phyloP scores from a whole-genome alignment of 164 flowering plant genomes.

The Euptelea pleiosperma region DNA sequence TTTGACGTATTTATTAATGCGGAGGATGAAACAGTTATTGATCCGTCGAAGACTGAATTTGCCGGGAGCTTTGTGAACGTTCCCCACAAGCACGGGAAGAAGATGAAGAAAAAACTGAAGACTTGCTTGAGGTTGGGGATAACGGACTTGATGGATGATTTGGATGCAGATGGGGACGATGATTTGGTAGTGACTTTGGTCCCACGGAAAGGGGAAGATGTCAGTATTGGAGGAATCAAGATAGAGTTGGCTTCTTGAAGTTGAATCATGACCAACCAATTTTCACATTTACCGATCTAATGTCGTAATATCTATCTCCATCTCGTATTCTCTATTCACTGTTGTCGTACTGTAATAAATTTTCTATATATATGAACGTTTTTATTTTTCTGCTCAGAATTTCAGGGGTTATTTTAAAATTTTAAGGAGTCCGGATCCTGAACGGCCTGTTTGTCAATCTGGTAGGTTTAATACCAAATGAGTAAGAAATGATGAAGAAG shows the following conservation, averaged over 20 bases:
- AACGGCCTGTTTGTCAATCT: too few relatives aligned
- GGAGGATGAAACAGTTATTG: constrained; percentile 17
- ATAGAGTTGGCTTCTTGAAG: constrained; percentile 14
- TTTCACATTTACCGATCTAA: too few relatives aligned
- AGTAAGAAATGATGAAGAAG: too few relatives aligned
- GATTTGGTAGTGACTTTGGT: constrained; percentile 14
- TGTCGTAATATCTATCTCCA: too few relatives aligned
- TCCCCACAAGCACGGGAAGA: constrained; percentile 15
- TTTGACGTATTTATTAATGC: constrained; percentile 41
- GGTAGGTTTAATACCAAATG: too few relatives aligned
- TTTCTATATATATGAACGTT: too few relatives aligned
- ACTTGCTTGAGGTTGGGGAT: constrained; percentile 24
- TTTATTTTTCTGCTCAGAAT: too few relatives aligned
- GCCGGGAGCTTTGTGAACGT: constrained; percentile 34
- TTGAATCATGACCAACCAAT: too few relatives aligned
- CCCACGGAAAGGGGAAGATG: constrained; percentile 8
- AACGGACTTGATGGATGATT: constrained; percentile 25
- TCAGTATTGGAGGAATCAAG: constrained; percentile 14
- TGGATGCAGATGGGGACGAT: constrained; percentile 19
- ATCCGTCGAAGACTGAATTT: constrained; percentile 25
- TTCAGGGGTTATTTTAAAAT: too few relatives aligned
- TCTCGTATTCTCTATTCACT: too few relatives aligned
- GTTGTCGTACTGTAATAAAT: too few relatives aligned
- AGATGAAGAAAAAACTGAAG: constrained; percentile 12
- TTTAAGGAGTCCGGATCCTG: too few relatives aligned